Conservation (phyloP, 768 basidiomycete genomes). For the Amanita fuliginea region DNA sequence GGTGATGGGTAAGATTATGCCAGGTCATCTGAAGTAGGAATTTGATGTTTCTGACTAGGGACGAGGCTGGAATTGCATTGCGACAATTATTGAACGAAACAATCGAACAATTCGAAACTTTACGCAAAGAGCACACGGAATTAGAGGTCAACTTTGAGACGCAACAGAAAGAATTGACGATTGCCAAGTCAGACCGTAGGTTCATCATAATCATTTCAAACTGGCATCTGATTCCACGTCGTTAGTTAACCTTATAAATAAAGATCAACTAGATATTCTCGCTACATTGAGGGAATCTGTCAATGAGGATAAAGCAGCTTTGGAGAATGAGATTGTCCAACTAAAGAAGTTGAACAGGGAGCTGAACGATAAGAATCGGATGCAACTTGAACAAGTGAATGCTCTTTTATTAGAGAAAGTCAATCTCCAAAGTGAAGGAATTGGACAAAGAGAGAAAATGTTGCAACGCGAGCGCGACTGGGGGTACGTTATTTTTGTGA, state of each 20-base stretch:
- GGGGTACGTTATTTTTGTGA: conserved; percentile 35
- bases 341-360: conserved; percentile 61
- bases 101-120: conserved; percentile 63
- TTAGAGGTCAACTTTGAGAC: conserved; percentile 61
- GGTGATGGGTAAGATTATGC: conserved; percentile 59
- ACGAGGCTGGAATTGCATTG: conserved; percentile 81
- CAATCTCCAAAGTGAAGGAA: conserved; percentile 81
- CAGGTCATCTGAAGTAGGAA: conserved; percentile 1
- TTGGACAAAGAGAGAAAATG: conserved; percentile 79
- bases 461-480: conserved; percentile 80
- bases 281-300: conserved; percentile 79
- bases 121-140: conserved; percentile 59
- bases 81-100: conserved; percentile 83
- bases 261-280: conserved; percentile 88
- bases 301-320: conserved; percentile 70
- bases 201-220: conserved; percentile 4
- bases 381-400: conserved; percentile 87
- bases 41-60: conserved; percentile 26
- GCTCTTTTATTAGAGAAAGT: conserved; percentile 85
- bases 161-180: conserved; percentile 55
- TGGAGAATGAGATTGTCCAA: conserved; percentile 58
- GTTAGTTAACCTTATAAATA: conserved; percentile 82
- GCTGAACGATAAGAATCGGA: conserved; percentile 70
- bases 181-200: conserved; percentile 81
- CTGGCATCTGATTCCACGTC: neutral